Evolutionary conservation across 306 rosid species (phyloP).

Genomic region (Prinsepia uniflora): DNA sequence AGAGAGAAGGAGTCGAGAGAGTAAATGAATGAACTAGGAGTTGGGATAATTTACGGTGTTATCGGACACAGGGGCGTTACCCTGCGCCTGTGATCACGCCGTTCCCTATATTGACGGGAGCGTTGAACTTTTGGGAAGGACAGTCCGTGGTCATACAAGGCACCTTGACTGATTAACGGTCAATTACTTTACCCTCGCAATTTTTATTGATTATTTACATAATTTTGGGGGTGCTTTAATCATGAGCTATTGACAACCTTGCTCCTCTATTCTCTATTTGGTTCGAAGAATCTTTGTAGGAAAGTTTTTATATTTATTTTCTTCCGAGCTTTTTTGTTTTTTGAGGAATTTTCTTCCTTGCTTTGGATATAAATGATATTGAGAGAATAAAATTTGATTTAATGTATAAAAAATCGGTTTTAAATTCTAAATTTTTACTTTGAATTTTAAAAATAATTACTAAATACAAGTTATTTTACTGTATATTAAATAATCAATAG

Average conservation of each 20-base stretch:
- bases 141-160: conserved; percentile 39
- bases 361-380: too few relatives aligned
- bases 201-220: conserved; percentile 14
- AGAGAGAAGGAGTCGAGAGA: neutral
- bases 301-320: too few relatives aligned
- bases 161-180: conserved; percentile 33
- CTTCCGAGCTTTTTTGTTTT: neutral
- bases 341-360: neutral
- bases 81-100: conserved; percentile 12
- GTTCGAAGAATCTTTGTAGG: neutral
- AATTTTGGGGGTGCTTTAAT: neutral
- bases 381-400: too few relatives aligned
- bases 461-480: too few relatives aligned
- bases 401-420: too few relatives aligned
- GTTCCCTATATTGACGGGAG: conserved; percentile 22
- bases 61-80: conserved; percentile 29
- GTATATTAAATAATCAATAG: too few relatives aligned
- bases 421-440: too few relatives aligned
- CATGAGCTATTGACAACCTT: too few relatives aligned
- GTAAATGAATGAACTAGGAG: conserved; percentile 4
- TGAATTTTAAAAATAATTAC: too few relatives aligned
- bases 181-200: neutral
- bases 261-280: neutral
- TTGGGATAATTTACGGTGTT: conserved; percentile 27
- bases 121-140: neutral